Percentiles rank a stretch among this genome's conserved stretches.
Evolutionary conservation across 192 early-diverging fungal species (phyloP).

Genomic region (Geranomyces variabilis): DNA sequence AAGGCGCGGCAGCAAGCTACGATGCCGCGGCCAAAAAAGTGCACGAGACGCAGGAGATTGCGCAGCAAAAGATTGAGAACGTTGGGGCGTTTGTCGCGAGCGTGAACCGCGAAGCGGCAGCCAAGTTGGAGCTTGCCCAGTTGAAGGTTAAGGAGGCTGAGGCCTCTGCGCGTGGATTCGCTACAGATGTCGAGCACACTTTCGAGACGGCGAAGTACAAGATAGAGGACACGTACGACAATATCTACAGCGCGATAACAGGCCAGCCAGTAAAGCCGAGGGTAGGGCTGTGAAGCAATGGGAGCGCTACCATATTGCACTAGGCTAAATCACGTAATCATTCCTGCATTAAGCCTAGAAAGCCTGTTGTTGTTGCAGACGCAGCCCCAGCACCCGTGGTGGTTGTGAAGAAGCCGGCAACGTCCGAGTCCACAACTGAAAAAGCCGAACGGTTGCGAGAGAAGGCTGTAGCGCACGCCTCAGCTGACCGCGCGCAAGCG

Average conservation of each 20-base stretch:
- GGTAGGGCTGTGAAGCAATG: too few species aligned
- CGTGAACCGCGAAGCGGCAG: constrained; percentile 62
- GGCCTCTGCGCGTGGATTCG: neutral
- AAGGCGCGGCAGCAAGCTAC: constrained; percentile 32
- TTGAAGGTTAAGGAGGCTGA: constrained; percentile 37
- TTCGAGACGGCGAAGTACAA: constrained; percentile 22
- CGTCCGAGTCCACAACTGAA: too few species aligned
- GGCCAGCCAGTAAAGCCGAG: constrained; percentile 26
- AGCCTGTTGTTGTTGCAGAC: neutral
- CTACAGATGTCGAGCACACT: constrained; percentile 16
- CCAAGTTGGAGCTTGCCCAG: constrained; percentile 48
- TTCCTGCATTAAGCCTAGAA: constrained; percentile 11
- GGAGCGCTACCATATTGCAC: neutral
- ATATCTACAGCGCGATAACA: constrained; percentile 20
- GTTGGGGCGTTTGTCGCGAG: constrained; percentile 49
- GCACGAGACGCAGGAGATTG: constrained; percentile 38
- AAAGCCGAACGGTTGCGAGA: too few species aligned
- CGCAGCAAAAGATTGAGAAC: constrained; percentile 39
- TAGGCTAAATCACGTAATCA: neutral
- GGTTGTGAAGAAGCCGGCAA: too few species aligned
- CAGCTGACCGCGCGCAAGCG: too few species aligned
- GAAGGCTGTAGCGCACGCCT: too few species aligned
- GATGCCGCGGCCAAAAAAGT: constrained; percentile 37
- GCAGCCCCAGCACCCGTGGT: neutral
- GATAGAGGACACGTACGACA: constrained; percentile 32